phyloP scores from a whole-genome alignment of 1,284 basidiomycete species.

The Malassezia arunalokei region DNA sequence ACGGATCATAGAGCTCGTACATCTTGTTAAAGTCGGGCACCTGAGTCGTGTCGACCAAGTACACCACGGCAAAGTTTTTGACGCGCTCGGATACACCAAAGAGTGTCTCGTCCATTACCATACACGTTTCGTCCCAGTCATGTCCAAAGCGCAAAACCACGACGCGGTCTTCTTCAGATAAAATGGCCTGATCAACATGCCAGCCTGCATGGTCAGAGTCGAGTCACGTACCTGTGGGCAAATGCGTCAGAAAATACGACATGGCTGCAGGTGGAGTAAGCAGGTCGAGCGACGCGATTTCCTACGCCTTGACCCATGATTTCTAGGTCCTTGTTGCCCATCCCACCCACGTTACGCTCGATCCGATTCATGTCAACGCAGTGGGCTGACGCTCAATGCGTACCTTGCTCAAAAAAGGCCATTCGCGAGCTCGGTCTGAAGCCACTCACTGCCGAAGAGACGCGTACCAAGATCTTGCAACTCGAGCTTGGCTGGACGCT shows the following conservation, averaged over 20 bases:
- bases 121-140: conserved; percentile 81
- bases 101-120: conserved; percentile 98
- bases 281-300: background rate
- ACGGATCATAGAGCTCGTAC: conserved; percentile 40
- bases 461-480: conserved; percentile 13
- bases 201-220: conserved; percentile 19
- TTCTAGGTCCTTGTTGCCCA: too few relatives aligned
- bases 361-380: conserved; percentile 1
- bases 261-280: conserved; percentile 22
- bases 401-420: conserved; percentile 15
- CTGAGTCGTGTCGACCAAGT: conserved; percentile 85
- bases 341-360: background rate
- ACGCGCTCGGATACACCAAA: conserved; percentile 86
- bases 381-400: conserved; percentile 1
- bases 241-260: conserved; percentile 66
- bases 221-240: conserved; percentile 59
- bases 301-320: background rate
- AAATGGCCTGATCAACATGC: conserved; percentile 61
- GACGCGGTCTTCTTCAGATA: conserved; percentile 89
- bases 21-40: conserved; percentile 98
- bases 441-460: conserved; percentile 5
- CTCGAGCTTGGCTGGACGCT: conserved; percentile 26
- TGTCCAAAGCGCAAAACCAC: conserved; percentile 92
- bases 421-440: conserved; percentile 12
- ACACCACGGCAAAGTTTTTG: conserved; percentile 95